These are phyloP conservation scores for Laguncularia racemosa DNA, from an alignment of 345 rosid species.

Conservation along the genomic window DNA sequence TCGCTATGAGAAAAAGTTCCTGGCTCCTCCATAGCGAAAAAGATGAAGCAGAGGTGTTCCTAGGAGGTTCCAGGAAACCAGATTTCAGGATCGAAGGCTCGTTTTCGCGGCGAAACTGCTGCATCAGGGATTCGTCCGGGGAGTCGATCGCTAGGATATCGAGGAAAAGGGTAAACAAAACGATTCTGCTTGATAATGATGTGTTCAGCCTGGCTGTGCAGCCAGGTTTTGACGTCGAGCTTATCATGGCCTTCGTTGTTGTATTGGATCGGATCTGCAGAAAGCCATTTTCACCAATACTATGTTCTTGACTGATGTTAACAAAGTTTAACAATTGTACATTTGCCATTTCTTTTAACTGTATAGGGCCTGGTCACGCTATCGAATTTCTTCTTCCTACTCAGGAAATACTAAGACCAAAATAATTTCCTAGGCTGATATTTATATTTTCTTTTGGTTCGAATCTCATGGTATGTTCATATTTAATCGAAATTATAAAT, in stretches of 20 bases:
- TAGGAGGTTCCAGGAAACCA: conserved; percentile 18
- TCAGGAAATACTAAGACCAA: too few species aligned
- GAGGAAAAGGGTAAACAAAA: conserved; percentile 30
- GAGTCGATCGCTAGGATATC: conserved; percentile 18
- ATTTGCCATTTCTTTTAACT: too few species aligned
- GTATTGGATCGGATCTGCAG: conserved; percentile 39
- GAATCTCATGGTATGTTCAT: too few species aligned
- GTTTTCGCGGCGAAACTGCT: conserved; percentile 28
- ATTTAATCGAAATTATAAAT: too few species aligned
- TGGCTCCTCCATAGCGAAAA: conserved; percentile 13
- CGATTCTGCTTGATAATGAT: conserved; percentile 30
- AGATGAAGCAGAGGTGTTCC: conserved; percentile 29
- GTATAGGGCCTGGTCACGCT: too few species aligned
- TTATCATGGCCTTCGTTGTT: conserved; percentile 38
- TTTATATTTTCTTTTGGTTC: too few species aligned
- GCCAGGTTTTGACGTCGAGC: conserved; percentile 35
- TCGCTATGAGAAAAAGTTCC: conserved; percentile 36
- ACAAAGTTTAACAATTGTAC: too few species aligned
- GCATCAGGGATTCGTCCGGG: conserved; percentile 16
- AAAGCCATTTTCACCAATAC: conserved; percentile 22
- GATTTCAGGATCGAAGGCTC: conserved; percentile 39
- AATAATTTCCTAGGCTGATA: too few species aligned
- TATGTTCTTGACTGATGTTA: conserved; percentile 23
- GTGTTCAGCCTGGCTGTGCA: conserved; percentile 36
- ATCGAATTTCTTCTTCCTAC: too few species aligned